Conservation (phyloP, 106 monocot genomes). For the Phalaenopsis aphrodite region DNA sequence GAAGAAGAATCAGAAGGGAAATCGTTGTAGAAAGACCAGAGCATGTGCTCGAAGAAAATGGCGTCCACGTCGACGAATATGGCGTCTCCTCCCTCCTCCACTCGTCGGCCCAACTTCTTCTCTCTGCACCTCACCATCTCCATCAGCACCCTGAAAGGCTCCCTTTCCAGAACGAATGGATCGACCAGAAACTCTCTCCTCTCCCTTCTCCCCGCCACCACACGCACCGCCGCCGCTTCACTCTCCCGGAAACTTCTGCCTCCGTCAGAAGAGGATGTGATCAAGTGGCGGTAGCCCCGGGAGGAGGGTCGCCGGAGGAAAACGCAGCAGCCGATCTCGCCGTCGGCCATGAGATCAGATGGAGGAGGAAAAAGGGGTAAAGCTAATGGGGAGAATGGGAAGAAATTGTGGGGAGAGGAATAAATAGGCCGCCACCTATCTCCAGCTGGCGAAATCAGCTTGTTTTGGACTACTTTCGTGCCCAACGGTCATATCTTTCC, state of each 20-base stretch:
- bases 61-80: slow-evolving; percentile 62
- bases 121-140: slow-evolving; percentile 30
- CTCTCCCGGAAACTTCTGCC: slow-evolving; percentile 1
- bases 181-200: slow-evolving; percentile 61
- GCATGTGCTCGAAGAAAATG: slow-evolving; percentile 82
- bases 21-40: slow-evolving; percentile 58
- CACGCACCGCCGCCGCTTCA: slow-evolving; percentile 30
- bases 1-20: slow-evolving; percentile 16
- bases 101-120: background rate
- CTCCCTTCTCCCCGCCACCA: slow-evolving; percentile 72
- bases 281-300: slow-evolving; percentile 43
- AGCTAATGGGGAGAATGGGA: too few relatives aligned
- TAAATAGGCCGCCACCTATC: too few relatives aligned
- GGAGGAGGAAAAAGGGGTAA: background rate
- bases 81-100: slow-evolving; percentile 7
- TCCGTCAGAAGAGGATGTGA: slow-evolving; percentile 11
- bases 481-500: too few relatives aligned
- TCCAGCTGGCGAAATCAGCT: too few relatives aligned
- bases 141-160: slow-evolving; percentile 52
- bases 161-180: slow-evolving; percentile 41
- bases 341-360: background rate
- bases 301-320: slow-evolving; percentile 22
- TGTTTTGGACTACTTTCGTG: too few relatives aligned
- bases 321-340: background rate
- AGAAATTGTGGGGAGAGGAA: too few relatives aligned